These are phyloP conservation scores for Rhynchosporium agropyri DNA, from an alignment of 2,329 filamentous ascomycete genomes.

Conservation along the genomic window DNA sequence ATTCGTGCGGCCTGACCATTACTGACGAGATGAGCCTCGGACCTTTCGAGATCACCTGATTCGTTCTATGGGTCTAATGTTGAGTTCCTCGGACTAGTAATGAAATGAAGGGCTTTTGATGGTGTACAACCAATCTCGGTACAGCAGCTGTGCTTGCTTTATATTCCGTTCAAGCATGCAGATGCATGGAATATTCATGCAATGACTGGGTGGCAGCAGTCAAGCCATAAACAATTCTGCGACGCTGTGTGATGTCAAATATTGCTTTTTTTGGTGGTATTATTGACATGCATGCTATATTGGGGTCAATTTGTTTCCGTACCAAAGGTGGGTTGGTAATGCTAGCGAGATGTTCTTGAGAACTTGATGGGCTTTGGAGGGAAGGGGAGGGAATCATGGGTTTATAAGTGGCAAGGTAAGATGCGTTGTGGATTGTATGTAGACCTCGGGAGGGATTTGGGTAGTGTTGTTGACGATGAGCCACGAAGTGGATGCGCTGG, in stretches of 20 bases:
- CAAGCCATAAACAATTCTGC: constrained; percentile 27
- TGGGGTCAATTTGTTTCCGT: background rate
- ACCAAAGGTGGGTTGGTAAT: no score
- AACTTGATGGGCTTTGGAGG: no score
- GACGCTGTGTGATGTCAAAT: constrained; percentile 13
- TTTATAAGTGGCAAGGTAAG: no score
- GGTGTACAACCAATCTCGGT: no score
- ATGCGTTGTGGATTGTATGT: no score
- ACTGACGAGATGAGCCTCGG: background rate
- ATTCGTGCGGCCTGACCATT: background rate
- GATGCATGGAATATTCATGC: constrained; percentile 19
- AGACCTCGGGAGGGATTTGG: no score
- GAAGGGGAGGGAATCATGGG: no score
- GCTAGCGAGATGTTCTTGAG: no score
- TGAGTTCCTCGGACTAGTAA: background rate
- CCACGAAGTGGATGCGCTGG: constrained; percentile 19
- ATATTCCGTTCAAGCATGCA: background rate
- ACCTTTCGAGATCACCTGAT: constrained; percentile 23
- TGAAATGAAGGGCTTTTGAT: background rate
- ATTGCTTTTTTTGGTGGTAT: constrained; percentile 5
- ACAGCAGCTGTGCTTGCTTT: background rate
- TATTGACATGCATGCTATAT: background rate
- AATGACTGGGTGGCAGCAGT: constrained; percentile 5
- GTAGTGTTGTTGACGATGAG: background rate
- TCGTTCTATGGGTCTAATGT: constrained; percentile 15